Percentiles rank a stretch among this genome's conserved stretches.
These are phyloP conservation scores for Limonium bicolor DNA, from an alignment of 148 eudicot species.

Conservation along the genomic window DNA sequence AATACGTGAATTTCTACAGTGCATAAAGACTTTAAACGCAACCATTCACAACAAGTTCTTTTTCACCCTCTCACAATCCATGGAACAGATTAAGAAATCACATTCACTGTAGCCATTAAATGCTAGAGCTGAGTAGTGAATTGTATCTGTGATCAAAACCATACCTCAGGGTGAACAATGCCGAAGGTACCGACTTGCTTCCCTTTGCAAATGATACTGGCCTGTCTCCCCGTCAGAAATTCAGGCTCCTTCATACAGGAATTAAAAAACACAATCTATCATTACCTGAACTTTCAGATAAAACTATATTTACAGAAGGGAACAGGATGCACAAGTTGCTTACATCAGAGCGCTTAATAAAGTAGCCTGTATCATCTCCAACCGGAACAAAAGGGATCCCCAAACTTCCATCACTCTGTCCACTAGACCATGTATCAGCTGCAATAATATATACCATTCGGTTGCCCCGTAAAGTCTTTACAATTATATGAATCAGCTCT, in stretches of 20 bases:
- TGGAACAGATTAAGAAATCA: too few species aligned
- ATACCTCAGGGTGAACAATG: conserved; percentile 92
- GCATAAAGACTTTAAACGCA: too few species aligned
- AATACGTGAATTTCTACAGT: too few species aligned
- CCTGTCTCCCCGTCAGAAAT: conserved; percentile 79
- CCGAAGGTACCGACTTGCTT: conserved; percentile 74
- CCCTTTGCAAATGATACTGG: conserved; percentile 71
- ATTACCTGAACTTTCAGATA: neutral
- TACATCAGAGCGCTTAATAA: conserved; percentile 62
- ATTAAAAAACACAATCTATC: neutral
- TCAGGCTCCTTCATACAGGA: conserved; percentile 46
- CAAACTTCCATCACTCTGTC: conserved; percentile 81
- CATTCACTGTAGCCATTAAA: too few species aligned
- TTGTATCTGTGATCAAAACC: too few species aligned
- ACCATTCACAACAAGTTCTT: too few species aligned
- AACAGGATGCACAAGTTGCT: too few species aligned
- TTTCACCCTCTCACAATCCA: too few species aligned
- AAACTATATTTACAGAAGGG: neutral
- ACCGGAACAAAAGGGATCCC: conserved; percentile 59
- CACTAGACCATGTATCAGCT: conserved; percentile 80
- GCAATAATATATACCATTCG: too few species aligned
- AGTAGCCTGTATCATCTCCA: conserved; percentile 67
- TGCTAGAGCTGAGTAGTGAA: too few species aligned
- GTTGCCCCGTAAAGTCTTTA: too few species aligned
- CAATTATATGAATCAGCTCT: neutral